Base-by-base conservation (phyloP, 352 stramenopile species). In the Phytophthora boehmeriae region DNA sequence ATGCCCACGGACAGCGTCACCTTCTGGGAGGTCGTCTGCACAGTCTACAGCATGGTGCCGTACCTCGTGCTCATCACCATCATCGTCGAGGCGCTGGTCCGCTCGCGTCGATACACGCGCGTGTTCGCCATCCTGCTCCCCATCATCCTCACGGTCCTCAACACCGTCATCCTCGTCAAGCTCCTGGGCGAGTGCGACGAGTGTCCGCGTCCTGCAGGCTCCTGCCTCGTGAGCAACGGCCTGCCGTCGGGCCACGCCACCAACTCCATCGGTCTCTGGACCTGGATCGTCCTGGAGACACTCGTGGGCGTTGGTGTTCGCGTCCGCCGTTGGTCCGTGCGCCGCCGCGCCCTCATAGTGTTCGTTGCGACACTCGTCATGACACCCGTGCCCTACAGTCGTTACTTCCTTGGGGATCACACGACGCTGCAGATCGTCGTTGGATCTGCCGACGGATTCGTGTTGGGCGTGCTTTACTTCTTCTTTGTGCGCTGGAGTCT, bases 321-420 rank as follows among this genome's bases (percentile, higher is more conserved):
- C 10, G 42, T 59, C 9, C 64, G 62, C 19, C 27, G 22, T 8
- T 76, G 57, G 66, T 69, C 73, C 3, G 28, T 53, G 13, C 5
- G 35, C 20, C 71, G 51, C 43, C 64, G 60, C 14, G 53, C 43
- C 0, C 23, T 73, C 14, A 35, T 57, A 17, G 52, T 66, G 14
- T 53, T 66, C 28, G 45, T 55, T 14, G 58, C 46, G 27, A 59
- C 46, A 1, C 45, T 76, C 28, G 47, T 79, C 0, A 43, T 83
- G 16, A 63, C 66, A 6, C 74, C 74, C 0, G 74, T 83, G 22
- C 71, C 74, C 6, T 80, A 80, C 74, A 74, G 71, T 47, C 74
- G 74, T 49, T 73, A 78, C 50, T 83, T 72, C 53, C 55, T 83
- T 11, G 74, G 74, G 17, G 74, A 83, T 54, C 74, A 83, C 64